phyloP scores from a whole-genome alignment of 83 land plant genomes.

The Larix sibirica region DNA sequence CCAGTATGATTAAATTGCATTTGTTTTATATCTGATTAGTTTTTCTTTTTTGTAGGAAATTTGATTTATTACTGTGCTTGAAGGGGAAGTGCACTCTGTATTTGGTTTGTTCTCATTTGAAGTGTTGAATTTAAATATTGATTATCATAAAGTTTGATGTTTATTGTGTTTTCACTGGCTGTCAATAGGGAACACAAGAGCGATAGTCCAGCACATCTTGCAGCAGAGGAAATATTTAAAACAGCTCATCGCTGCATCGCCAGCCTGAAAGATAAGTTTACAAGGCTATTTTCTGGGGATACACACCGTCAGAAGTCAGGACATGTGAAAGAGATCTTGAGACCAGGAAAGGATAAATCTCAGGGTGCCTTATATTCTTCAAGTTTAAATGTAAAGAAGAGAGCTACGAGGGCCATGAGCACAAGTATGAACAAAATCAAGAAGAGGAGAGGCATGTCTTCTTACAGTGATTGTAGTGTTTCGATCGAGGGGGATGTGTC shows the following conservation, averaged over 20 bases:
- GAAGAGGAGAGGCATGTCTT: too few relatives aligned
- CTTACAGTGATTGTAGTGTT: too few relatives aligned
- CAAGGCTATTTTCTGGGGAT: not conserved
- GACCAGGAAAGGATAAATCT: too few relatives aligned
- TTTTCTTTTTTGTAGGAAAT: not conserved
- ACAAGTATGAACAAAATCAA: too few relatives aligned
- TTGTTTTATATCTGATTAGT: not conserved
- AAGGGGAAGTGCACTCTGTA: not conserved
- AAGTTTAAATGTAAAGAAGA: too few relatives aligned
- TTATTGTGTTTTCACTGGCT: not conserved
- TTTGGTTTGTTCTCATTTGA: too few relatives aligned
- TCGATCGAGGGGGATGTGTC: too few relatives aligned
- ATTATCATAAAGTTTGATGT: not conserved
- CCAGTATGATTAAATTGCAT: slow-evolving; percentile 38
- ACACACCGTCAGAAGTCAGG: slow-evolving; percentile 26
- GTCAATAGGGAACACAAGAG: slow-evolving; percentile 13
- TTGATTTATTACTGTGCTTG: not conserved
- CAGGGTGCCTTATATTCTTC: too few relatives aligned
- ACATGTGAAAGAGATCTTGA: too few relatives aligned
- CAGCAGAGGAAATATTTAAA: slow-evolving; percentile 27
- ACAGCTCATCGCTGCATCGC: slow-evolving; percentile 18
- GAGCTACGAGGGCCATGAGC: too few relatives aligned
- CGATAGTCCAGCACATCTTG: slow-evolving; percentile 2
- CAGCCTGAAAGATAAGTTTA: slow-evolving; percentile 41
- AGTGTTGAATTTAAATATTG: not conserved